phyloP scores from a whole-genome alignment of 352 stramenopile species.

The Globisporangium cystogenes region DNA sequence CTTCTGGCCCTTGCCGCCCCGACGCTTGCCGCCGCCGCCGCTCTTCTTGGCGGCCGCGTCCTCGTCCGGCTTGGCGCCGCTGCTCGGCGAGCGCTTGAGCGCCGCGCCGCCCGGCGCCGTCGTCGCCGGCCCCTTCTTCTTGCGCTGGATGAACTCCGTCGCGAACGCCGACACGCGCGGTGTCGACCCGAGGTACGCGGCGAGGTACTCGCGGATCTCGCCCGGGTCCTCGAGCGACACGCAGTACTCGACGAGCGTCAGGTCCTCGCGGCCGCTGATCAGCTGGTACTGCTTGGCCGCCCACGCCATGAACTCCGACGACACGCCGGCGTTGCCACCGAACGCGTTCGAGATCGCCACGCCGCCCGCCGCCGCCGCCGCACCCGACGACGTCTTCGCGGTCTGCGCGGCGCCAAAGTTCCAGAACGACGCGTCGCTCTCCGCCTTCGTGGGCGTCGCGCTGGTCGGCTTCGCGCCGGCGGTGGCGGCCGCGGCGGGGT shows the following conservation, averaged over 20 bases:
- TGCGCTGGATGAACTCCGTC: conserved; percentile 95
- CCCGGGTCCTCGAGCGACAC: conserved; percentile 92
- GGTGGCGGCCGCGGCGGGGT: conserved; percentile 6
- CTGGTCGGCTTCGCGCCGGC: conserved; percentile 15
- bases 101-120: conserved; percentile 1
- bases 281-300: conserved; percentile 73
- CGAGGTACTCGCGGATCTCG: conserved; percentile 96
- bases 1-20: conserved; percentile 56
- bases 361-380: neutral
- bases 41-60: conserved; percentile 34
- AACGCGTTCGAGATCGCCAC: conserved; percentile 36
- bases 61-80: conserved; percentile 15
- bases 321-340: conserved; percentile 35
- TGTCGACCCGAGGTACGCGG: conserved; percentile 94
- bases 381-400: conserved; percentile 16
- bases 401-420: conserved; percentile 61
- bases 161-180: conserved; percentile 96
- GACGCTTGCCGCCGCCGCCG: conserved; percentile 35
- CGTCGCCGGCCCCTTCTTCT: conserved; percentile 45
- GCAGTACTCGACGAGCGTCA: conserved; percentile 92
- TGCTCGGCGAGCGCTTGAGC: conserved; percentile 37
- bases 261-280: conserved; percentile 67
- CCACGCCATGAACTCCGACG: conserved; percentile 77
- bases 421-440: conserved; percentile 78
- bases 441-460: conserved; percentile 32